Percentiles rank a stretch among this genome's conserved stretches.
Evolutionary conservation across 2,329 filamentous ascomycete species (phyloP).

Genomic region (Colletotrichum plurivorum): DNA sequence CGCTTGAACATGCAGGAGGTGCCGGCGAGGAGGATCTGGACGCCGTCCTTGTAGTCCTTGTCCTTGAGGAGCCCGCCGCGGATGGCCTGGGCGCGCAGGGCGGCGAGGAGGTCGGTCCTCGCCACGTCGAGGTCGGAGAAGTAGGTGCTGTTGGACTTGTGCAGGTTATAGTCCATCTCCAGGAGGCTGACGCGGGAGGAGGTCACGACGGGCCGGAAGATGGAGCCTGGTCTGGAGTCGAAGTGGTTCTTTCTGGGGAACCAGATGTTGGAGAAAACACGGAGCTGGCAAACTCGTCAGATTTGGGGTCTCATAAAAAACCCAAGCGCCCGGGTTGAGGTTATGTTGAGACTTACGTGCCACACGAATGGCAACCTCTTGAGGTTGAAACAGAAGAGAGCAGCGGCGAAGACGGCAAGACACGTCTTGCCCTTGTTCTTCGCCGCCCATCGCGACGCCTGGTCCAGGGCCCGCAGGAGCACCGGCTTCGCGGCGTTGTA

Average conservation of each 20-base stretch:
- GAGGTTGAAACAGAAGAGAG: conserved; percentile 15
- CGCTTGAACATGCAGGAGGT: conserved; percentile 81
- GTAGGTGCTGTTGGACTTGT: conserved; percentile 81
- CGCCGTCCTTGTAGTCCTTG: conserved; percentile 53
- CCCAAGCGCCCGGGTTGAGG: too few relatives aligned
- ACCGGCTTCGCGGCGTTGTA: conserved; percentile 6
- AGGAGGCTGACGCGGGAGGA: conserved; percentile 69
- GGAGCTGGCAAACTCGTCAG: conserved; percentile 45
- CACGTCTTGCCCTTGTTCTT: conserved; percentile 14
- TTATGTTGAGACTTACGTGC: too few relatives aligned
- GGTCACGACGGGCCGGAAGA: conserved; percentile 69
- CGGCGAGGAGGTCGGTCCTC: conserved; percentile 54
- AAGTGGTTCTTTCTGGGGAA: conserved; percentile 46
- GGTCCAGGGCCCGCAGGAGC: background rate
- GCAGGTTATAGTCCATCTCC: conserved; percentile 81
- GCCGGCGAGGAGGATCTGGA: conserved; percentile 75
- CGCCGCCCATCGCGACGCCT: background rate
- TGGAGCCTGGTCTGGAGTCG: conserved; percentile 44
- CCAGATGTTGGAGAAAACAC: conserved; percentile 52
- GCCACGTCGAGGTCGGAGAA: conserved; percentile 77
- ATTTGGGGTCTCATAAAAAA: too few relatives aligned
- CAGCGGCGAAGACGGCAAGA: background rate
- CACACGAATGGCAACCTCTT: conserved; percentile 29
- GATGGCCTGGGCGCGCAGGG: conserved; percentile 29
- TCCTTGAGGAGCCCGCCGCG: conserved; percentile 54